phyloP scores from a whole-genome alignment of 139 green algal species.

The Chlamydomonas schloesseri region DNA sequence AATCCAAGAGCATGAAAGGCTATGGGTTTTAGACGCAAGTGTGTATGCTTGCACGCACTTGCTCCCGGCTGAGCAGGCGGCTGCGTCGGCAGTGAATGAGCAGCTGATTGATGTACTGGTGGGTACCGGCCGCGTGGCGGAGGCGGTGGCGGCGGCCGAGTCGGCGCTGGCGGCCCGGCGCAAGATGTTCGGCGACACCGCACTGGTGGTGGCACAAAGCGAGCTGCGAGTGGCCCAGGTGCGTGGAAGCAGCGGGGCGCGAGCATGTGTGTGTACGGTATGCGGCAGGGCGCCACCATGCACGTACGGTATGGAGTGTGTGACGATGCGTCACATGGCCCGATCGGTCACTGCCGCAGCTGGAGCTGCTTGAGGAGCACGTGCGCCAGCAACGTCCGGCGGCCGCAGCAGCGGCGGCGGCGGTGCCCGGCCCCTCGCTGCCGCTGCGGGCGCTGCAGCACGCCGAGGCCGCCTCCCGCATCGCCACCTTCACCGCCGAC shows the following conservation, averaged over 20 bases:
- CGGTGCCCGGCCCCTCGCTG: conserved; percentile 4
- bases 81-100: conserved; percentile 24
- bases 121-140: not conserved
- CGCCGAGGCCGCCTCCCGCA: conserved; percentile 15
- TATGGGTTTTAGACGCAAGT: too few relatives aligned
- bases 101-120: conserved; percentile 14
- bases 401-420: not conserved
- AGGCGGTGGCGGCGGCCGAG: conserved; percentile 21
- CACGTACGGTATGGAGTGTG: too few relatives aligned
- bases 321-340: too few relatives aligned
- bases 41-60: too few relatives aligned
- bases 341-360: too few relatives aligned
- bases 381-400: not conserved
- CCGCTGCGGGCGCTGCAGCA: conserved; percentile 36
- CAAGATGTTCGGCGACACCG: conserved; percentile 12
- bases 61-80: not conserved
- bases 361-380: not conserved
- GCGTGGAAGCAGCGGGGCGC: not conserved
- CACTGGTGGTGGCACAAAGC: conserved; percentile 27
- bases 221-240: conserved; percentile 26
- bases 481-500: not conserved
- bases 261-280: not conserved
- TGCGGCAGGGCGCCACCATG: too few relatives aligned
- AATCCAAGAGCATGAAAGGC: too few relatives aligned
- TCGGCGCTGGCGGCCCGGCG: conserved; percentile 32